phyloP scores from a whole-genome alignment of 495 filamentous ascomycete genomes.

The Hypoxylon trugodes region DNA sequence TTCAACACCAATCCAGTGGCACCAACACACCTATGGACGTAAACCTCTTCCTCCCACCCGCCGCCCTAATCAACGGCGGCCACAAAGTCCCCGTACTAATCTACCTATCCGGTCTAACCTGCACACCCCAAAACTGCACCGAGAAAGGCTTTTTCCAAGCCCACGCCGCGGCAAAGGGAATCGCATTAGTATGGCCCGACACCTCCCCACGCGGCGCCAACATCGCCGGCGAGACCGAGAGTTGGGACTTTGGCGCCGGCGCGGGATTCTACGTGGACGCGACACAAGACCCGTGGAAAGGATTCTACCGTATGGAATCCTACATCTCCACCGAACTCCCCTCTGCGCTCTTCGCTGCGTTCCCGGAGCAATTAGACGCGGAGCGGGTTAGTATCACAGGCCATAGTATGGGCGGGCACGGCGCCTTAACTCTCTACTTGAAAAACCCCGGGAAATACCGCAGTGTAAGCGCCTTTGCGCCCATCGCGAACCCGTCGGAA shows the following conservation, averaged over 20 bases:
- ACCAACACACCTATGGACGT: constrained; percentile 76
- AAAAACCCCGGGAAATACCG: constrained; percentile 90
- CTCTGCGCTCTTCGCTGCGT: constrained; percentile 67
- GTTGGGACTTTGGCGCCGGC: constrained; percentile 88
- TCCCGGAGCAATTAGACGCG: constrained; percentile 71
- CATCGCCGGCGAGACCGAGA: constrained; percentile 81
- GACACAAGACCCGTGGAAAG: constrained; percentile 73
- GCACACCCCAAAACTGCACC: constrained; percentile 92
- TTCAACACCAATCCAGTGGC: constrained; percentile 79
- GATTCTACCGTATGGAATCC: constrained; percentile 89
- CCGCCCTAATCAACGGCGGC: constrained; percentile 47
- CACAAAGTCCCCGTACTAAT: constrained; percentile 83
- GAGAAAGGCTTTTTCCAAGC: constrained; percentile 98
- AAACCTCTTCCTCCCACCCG: constrained; percentile 73
- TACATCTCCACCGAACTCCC: constrained; percentile 89
- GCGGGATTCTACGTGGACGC: constrained; percentile 97
- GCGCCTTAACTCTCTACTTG: constrained; percentile 89
- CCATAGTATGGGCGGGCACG: constrained; percentile 97
- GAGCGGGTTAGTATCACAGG: constrained; percentile 81
- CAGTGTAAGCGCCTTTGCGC: constrained; percentile 88
- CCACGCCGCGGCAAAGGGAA: constrained; percentile 74
- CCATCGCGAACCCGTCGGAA: constrained; percentile 84
- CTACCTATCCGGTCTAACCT: constrained; percentile 94
- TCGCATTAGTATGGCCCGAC: constrained; percentile 93
- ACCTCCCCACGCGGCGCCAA: constrained; percentile 87